Evolutionary conservation across 495 filamentous ascomycete species (phyloP).

Genomic region (Neurospora sublineolata): DNA sequence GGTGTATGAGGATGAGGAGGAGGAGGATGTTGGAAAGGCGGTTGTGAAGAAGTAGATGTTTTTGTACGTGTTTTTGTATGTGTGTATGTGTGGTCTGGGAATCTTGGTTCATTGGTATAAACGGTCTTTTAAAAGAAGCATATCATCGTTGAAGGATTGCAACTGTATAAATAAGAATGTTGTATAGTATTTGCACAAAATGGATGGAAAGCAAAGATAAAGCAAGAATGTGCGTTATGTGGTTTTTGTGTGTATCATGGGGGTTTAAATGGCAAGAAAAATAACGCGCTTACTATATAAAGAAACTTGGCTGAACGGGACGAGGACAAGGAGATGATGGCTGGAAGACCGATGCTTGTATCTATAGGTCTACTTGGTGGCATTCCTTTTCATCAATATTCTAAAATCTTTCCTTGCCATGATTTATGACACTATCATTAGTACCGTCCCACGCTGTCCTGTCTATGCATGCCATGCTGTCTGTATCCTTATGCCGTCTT

Average conservation of each 20-base stretch:
- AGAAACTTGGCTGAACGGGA: background rate
- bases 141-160: background rate
- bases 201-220: background rate
- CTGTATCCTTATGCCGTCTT: background rate
- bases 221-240: background rate
- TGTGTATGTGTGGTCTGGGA: background rate
- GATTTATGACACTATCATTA: background rate
- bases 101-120: background rate
- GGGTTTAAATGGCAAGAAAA: background rate
- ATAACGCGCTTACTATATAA: background rate
- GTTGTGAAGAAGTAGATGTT: slow-evolving; percentile 1
- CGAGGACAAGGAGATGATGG: background rate
- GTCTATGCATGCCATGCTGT: background rate
- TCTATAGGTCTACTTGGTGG: background rate
- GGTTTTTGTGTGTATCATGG: background rate
- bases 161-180: background rate
- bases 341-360: background rate
- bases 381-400: background rate
- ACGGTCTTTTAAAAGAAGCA: background rate
- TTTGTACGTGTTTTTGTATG: background rate
- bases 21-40: slow-evolving; percentile 21
- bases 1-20: slow-evolving; percentile 34
- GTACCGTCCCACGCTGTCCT: background rate
- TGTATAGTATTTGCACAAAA: background rate
- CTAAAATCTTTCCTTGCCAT: background rate